These are phyloP conservation scores for Daucus carota DNA, from an alignment of 129 eudicot genomes.

Conservation along the genomic window DH1_v3.0 NC_030384.2:49429001-49429500, in stretches of 20 bases:
- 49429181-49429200: conserved; percentile 72
- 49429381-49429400: conserved; percentile 87
- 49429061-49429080: conserved; percentile 43
- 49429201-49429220: conserved; percentile 56
- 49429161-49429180: conserved; percentile 52
- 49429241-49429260: conserved; percentile 78
- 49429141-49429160: conserved; percentile 80
- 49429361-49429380: conserved; percentile 94
- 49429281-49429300: conserved; percentile 74
- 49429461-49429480: conserved; percentile 61
- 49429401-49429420: conserved; percentile 48
- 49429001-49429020: conserved; percentile 71
- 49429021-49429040: conserved; percentile 58
- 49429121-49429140: conserved; percentile 52
- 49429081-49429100: conserved; percentile 45
- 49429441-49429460: conserved; percentile 98
- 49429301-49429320: conserved; percentile 75
- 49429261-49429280: conserved; percentile 76
- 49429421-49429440: conserved; percentile 63
- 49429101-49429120: conserved; percentile 74
- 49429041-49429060: conserved; percentile 74
- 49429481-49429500: conserved; percentile 55
- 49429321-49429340: conserved; percentile 70
- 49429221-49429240: conserved; percentile 72
- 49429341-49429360: conserved; percentile 59